Evolutionary conservation across 2,329 filamentous ascomycete species (phyloP).

Genomic region (Colletotrichum trifolii): DNA sequence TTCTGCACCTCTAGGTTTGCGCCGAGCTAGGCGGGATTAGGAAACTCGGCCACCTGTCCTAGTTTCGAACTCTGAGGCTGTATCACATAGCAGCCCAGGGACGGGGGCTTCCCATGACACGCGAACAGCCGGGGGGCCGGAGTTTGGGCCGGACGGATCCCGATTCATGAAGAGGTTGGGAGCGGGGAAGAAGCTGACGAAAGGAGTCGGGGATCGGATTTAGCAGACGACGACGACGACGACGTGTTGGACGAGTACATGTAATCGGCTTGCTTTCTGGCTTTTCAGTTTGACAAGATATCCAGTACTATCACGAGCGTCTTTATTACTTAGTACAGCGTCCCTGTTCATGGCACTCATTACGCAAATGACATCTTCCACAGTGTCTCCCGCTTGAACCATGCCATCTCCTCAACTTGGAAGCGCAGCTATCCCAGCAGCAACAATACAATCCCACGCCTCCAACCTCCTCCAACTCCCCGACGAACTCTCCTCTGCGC

Average conservation of each 20-base stretch:
- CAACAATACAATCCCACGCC: constrained; percentile 56
- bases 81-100: constrained; percentile 3
- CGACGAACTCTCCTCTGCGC: constrained; percentile 53
- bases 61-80: constrained; percentile 2
- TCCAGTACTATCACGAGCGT: too few relatives aligned
- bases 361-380: too few relatives aligned
- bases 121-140: constrained; percentile 18
- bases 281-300: too few relatives aligned
- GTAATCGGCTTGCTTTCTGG: neutral
- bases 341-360: too few relatives aligned
- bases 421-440: constrained; percentile 46
- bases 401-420: constrained; percentile 16
- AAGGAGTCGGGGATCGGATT: neutral
- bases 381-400: neutral
- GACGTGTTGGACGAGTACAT: constrained; percentile 6
- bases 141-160: constrained; percentile 11
- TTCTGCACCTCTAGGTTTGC: constrained; percentile 8
- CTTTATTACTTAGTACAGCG: too few relatives aligned
- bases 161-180: neutral
- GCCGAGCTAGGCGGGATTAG: constrained; percentile 5
- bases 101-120: constrained; percentile 6
- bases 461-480: constrained; percentile 55
- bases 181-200: neutral
- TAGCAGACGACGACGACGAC: neutral
- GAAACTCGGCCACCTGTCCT: constrained; percentile 29